Conservation (phyloP, 176 grass and related monocot genomes). For the Musa acuminata region DNA sequence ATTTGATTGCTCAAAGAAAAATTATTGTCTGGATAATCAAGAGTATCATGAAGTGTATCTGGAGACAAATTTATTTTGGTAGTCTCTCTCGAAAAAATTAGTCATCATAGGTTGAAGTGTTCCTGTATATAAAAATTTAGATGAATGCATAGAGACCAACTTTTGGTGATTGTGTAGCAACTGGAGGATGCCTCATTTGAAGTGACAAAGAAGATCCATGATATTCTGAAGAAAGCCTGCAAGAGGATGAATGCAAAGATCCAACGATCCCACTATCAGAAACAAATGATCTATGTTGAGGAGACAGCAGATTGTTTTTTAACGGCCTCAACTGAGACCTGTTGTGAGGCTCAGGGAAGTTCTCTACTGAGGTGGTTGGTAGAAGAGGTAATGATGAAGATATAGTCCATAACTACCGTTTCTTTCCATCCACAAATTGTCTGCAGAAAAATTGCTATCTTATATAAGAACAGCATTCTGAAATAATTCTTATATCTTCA, state of each 20-base stretch:
- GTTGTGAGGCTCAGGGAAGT: not conserved
- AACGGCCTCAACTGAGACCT: not conserved
- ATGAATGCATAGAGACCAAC: conserved; percentile 17
- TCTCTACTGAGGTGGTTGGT: not conserved
- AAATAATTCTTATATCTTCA: no score
- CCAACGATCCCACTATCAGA: not conserved
- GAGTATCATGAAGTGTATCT: conserved; percentile 2
- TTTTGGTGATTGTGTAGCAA: conserved; percentile 18
- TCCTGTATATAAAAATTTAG: conserved; percentile 15
- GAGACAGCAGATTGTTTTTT: not conserved
- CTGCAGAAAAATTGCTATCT: not conserved
- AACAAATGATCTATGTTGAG: not conserved
- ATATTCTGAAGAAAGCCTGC: conserved; percentile 29
- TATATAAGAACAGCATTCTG: no score
- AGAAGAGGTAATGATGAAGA: conserved; percentile 7
- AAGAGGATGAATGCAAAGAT: conserved; percentile 17
- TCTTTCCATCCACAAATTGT: not conserved
- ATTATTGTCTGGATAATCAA: conserved; percentile 6
- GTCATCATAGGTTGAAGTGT: conserved; percentile 9
- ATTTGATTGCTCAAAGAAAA: not conserved
- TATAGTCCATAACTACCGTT: conserved; percentile 1
- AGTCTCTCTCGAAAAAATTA: conserved; percentile 16
- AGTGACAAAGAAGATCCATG: conserved; percentile 11
- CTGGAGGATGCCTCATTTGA: conserved; percentile 18
- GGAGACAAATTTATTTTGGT: conserved; percentile 17